A percentile compares a stretch with the other conserved stretches of the same genome.
Conservation (phyloP, 192 early-diverging fungal genomes). For the Backusella westeae region DNA sequence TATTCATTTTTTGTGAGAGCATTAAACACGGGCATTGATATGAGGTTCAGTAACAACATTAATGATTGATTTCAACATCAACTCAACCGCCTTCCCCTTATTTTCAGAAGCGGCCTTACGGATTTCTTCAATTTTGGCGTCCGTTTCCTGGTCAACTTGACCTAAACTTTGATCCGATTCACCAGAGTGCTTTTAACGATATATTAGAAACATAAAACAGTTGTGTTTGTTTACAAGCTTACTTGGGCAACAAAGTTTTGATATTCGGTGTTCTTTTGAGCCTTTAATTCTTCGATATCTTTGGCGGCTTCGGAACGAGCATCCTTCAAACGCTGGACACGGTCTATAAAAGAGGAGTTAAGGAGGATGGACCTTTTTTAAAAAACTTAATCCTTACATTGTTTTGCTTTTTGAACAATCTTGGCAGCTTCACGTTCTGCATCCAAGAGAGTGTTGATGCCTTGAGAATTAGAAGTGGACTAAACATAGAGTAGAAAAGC, state of each 20-base stretch:
- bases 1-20: background rate
- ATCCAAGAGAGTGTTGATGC: conserved; percentile 94
- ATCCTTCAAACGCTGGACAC: conserved; percentile 90
- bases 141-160: conserved; percentile 69
- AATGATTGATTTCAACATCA: conserved; percentile 60
- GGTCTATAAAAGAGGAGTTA: conserved; percentile 50
- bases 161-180: conserved; percentile 58
- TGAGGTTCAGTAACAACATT: conserved; percentile 71
- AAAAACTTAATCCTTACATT: conserved; percentile 56
- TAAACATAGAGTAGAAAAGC: background rate
- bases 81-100: conserved; percentile 64
- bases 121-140: conserved; percentile 63
- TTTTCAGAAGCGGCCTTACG: conserved; percentile 57
- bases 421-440: conserved; percentile 96
- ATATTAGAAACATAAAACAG: background rate
- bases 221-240: background rate
- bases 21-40: conserved; percentile 37
- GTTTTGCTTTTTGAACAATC: conserved; percentile 88
- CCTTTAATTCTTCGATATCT: conserved; percentile 87
- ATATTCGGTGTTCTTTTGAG: conserved; percentile 81
- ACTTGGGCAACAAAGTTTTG: conserved; percentile 71
- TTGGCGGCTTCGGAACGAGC: conserved; percentile 92
- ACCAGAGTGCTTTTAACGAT: conserved; percentile 62
- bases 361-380: background rate
- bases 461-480: conserved; percentile 71